Evolutionary conservation across 2,329 filamentous ascomycete species (phyloP).

Genomic region (Aspergillus hiratsukae): DNA sequence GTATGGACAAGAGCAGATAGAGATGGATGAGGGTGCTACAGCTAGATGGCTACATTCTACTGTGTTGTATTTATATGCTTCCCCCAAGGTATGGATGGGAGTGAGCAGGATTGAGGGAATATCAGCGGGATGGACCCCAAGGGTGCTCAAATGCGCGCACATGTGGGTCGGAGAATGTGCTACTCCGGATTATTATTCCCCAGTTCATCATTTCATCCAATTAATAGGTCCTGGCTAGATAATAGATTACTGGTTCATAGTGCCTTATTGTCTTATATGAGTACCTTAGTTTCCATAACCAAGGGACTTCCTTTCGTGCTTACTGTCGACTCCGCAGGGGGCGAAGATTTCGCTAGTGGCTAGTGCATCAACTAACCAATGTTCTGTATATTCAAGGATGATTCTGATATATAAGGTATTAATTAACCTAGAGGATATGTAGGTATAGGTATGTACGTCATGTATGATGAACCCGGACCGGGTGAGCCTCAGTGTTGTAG

Average conservation of each 20-base stretch:
- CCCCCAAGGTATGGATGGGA: neutral
- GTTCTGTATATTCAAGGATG: neutral
- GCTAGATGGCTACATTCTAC: neutral
- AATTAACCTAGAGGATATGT: neutral
- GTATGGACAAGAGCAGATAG: too few species aligned
- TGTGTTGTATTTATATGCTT: neutral
- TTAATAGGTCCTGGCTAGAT: too few species aligned
- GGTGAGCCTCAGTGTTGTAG: constrained; percentile 64
- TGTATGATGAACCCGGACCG: constrained; percentile 25
- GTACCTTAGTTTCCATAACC: too few species aligned
- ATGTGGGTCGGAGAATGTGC: constrained; percentile 2
- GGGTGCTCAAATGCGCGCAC: constrained; percentile 24
- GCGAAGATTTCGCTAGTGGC: too few species aligned
- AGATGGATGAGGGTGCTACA: too few species aligned
- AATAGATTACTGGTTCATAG: too few species aligned
- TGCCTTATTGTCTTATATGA: too few species aligned
- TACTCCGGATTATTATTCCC: too few species aligned
- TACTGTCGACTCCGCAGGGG: too few species aligned
- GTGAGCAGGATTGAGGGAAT: neutral
- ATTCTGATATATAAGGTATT: neutral
- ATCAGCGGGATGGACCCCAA: constrained; percentile 4
- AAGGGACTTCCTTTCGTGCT: too few species aligned
- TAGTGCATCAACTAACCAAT: too few species aligned
- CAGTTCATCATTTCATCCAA: too few species aligned
- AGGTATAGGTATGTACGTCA: constrained; percentile 6